Evolutionary conservation across 495 filamentous ascomycete species (phyloP).

Genomic region (Penicillium samsonianum): DNA sequence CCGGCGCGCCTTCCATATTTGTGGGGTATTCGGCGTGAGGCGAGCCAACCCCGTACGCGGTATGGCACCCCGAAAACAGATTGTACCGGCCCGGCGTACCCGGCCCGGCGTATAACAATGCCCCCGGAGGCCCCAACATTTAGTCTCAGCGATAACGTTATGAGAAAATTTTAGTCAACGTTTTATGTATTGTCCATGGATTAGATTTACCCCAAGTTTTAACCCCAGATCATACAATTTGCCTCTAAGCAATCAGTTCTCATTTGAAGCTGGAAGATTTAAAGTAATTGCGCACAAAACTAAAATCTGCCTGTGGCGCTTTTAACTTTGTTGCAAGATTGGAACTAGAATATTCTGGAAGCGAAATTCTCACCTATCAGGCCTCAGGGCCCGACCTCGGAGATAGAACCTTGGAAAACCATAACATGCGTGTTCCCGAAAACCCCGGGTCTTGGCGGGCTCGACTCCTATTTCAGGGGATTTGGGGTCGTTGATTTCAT

Average conservation of each 20-base stretch:
- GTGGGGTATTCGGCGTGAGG: conserved; percentile 3
- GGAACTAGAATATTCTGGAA: conserved; percentile 4
- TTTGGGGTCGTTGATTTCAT: background rate
- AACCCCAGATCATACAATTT: background rate
- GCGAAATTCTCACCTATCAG: background rate
- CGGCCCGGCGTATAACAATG: too few relatives aligned
- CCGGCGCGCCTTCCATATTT: background rate
- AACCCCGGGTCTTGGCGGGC: background rate
- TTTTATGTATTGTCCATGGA: background rate
- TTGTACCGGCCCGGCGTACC: conserved; percentile 10
- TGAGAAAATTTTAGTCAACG: background rate
- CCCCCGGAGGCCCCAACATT: too few relatives aligned
- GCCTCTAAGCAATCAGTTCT: background rate
- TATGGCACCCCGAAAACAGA: background rate
- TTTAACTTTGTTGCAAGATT: background rate
- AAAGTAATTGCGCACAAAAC: background rate
- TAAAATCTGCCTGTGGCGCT: background rate
- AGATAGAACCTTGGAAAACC: too few relatives aligned
- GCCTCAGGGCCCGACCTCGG: background rate
- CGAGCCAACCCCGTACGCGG: conserved; percentile 1
- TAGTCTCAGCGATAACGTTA: background rate
- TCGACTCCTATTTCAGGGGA: background rate
- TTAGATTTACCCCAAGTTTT: conserved; percentile 3
- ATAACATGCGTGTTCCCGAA: too few relatives aligned
- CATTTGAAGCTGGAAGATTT: background rate